Percentiles rank a stretch among this genome's conserved stretches.
phyloP scores from a whole-genome alignment of 1,139 yeast species.

The Taiozyma sp. region DNA sequence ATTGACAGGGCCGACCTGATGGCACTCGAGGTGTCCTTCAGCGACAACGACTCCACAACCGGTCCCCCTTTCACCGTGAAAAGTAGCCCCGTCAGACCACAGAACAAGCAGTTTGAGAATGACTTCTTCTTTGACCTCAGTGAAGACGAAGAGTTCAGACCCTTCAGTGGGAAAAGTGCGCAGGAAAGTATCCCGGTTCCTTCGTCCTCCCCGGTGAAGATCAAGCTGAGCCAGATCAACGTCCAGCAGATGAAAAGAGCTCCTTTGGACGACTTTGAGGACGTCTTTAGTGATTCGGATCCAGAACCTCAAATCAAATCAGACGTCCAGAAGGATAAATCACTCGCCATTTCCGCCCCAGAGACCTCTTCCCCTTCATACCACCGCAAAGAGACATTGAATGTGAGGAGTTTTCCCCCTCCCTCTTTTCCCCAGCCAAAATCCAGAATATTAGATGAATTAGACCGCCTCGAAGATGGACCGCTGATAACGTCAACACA shows the following conservation, averaged over 20 bases:
- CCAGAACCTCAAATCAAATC: background rate
- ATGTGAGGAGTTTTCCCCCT: background rate
- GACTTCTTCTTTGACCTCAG: constrained; percentile 13
- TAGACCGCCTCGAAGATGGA: background rate
- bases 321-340: background rate
- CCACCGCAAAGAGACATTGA: constrained; percentile 27
- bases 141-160: constrained; percentile 5
- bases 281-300: constrained; percentile 6
- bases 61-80: background rate
- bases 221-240: background rate
- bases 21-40: background rate
- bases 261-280: constrained; percentile 7
- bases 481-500: background rate
- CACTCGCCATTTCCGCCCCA: constrained; percentile 14
- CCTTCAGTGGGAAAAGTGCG: background rate
- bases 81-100: constrained; percentile 9
- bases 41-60: background rate
- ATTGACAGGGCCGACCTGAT: constrained; percentile 14
- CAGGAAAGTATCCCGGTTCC: background rate
- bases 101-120: constrained; percentile 11
- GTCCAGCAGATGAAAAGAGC: background rate
- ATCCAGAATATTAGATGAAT: background rate
- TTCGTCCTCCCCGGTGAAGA: background rate
- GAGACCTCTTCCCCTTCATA: constrained; percentile 29
- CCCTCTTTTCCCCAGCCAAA: background rate